A percentile compares a stretch with the other conserved stretches of the same genome.
These are phyloP conservation scores for Eucalyptus urophylla DNA, from an alignment of 345 rosid species.

Conservation along the genomic window DNA sequence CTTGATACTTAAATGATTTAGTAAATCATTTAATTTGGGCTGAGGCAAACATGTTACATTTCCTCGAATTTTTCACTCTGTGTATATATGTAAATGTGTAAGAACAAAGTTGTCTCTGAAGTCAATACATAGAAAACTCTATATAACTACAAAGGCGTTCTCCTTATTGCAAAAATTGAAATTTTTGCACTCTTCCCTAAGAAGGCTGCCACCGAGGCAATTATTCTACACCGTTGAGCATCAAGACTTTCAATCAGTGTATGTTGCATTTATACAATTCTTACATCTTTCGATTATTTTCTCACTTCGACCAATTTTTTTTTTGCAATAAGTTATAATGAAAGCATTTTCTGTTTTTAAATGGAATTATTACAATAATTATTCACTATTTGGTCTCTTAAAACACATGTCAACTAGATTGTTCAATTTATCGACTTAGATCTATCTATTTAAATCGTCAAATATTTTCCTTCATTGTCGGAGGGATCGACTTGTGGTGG, in stretches of 20 bases:
- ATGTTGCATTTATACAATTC: neutral
- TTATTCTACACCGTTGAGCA: too few relatives aligned
- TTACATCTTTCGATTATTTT: neutral
- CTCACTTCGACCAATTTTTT: neutral
- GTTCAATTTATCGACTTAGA: neutral
- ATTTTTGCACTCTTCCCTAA: too few relatives aligned
- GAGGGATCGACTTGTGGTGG: neutral
- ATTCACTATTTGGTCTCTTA: neutral
- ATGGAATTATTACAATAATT: neutral
- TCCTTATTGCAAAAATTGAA: neutral
- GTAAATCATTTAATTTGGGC: neutral
- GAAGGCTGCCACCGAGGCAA: too few relatives aligned
- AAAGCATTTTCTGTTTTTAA: neutral
- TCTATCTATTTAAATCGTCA: neutral
- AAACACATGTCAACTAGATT: neutral
- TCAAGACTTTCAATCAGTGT: neutral
- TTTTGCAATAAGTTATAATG: neutral
- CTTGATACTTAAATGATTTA: neutral
- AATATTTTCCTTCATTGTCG: neutral
- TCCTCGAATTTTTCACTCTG: neutral
- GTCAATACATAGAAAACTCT: neutral
- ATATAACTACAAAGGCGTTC: neutral
- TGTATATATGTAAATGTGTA: neutral
- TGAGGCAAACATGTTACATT: neutral
- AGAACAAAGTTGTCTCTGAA: neutral